Evolutionary conservation across 2,329 filamentous ascomycete genomes (phyloP), one percentile per base, ranked within the genome.

Genomic region (Aspergillus sp.): DNA sequence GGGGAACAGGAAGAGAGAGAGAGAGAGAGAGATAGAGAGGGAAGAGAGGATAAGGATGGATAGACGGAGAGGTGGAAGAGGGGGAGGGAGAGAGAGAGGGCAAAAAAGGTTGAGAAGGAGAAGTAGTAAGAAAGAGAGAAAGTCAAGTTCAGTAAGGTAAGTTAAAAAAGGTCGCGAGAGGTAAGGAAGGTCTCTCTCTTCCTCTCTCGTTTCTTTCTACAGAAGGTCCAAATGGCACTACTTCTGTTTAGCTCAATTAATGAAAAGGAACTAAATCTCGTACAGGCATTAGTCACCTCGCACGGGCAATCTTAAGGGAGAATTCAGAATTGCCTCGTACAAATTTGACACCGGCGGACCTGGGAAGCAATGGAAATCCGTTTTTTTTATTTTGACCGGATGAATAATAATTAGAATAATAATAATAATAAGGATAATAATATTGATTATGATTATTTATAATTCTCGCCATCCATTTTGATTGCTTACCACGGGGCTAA

Each of bases 401-500:
- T 46, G 42, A 46, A 46, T 20, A 46, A 46, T 46, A 46, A 46
- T 46, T 22, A 3, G 22, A 12, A 45, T 7, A 46, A 46, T 20
- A 20, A 46, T 46, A 46, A 46, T 46, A 20, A 46, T 11, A 46
- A 46, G 5, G 4, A 46, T 46, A 46, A 46, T 20, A 46, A 46
- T 46, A 46, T 2, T 46, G 4, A 42, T 42, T 42, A 14, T 42
- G 7, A 16, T 16, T 42, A 42, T 42, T 42, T 42, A 9, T 42
- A 16, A 16, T 42, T 42, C 39, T 42, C 12, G 4, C 39, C 39
- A 29, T 29, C 39, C 16, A 6, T 3, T 46, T n/a, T 46, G 42
- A 46, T n/a, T 46, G 42, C 49, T 47, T 49, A 47, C 53, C 53
- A 47, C 53, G 26, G 49, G 46, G 24, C 54, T 55, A 55, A 49